phyloP scores from a whole-genome alignment of 2,329 filamentous ascomycete species.

The Cytospora mali region DNA sequence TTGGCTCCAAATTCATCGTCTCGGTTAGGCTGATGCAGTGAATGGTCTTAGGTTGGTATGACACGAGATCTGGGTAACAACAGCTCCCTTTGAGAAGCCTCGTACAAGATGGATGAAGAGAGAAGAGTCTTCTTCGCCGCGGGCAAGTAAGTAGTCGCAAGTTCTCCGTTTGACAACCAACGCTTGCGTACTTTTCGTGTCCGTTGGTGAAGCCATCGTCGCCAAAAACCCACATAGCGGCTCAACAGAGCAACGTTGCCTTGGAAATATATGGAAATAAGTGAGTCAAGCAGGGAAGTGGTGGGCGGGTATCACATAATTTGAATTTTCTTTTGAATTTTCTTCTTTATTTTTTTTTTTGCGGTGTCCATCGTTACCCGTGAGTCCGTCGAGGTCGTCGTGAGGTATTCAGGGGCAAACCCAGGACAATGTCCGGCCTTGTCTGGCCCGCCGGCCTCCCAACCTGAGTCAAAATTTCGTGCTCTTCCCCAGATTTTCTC shows the following conservation, averaged over 20 bases:
- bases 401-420: background rate
- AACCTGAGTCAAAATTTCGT: background rate
- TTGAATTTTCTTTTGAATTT: background rate
- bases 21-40: background rate
- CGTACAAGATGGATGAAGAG: background rate
- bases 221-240: background rate
- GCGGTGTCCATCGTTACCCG: background rate
- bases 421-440: background rate
- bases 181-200: no score
- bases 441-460: background rate
- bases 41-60: background rate
- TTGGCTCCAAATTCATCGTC: slow-evolving; percentile 11
- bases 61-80: background rate
- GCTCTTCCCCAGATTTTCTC: background rate
- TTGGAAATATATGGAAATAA: background rate
- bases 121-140: background rate
- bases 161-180: no score
- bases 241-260: background rate
- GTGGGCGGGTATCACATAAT: background rate
- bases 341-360: background rate
- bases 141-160: background rate
- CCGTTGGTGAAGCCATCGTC: background rate
- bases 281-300: background rate
- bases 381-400: no score
- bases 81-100: background rate